Evolutionary conservation across 306 rosid species (phyloP).

Genomic region (Rosa persica): DNA sequence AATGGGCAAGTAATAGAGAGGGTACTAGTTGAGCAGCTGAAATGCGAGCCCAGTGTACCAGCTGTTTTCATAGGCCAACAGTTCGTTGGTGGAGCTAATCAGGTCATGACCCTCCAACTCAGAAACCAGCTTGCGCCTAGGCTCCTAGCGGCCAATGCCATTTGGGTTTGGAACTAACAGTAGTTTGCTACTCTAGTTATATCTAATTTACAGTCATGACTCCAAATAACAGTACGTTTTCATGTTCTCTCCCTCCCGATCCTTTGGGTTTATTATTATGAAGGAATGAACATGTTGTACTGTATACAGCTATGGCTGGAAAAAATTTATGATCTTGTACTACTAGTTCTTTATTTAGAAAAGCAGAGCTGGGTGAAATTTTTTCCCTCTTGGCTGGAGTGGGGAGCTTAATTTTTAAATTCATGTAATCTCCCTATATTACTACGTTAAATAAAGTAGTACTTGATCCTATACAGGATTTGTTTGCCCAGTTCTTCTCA

Average conservation of each 20-base stretch:
- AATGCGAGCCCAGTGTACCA: slow-evolving; percentile 62
- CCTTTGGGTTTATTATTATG: neutral
- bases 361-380: neutral
- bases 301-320: neutral
- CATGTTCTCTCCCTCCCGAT: neutral
- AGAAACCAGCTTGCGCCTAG: slow-evolving; percentile 50
- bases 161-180: slow-evolving; percentile 38
- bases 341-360: neutral
- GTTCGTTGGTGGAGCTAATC: slow-evolving; percentile 62
- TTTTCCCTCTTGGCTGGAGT: slow-evolving; percentile 1
- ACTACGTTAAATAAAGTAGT: slow-evolving; percentile 2
- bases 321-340: neutral
- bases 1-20: slow-evolving; percentile 53
- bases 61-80: slow-evolving; percentile 71
- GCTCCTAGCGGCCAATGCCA: slow-evolving; percentile 60
- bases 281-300: slow-evolving; percentile 2
- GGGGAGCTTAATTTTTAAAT: slow-evolving; percentile 1
- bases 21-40: slow-evolving; percentile 37
- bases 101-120: slow-evolving; percentile 55
- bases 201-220: neutral
- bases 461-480: neutral
- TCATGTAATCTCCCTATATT: slow-evolving; percentile 12
- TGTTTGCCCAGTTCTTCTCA: neutral
- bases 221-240: slow-evolving; percentile 12
- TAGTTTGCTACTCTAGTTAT: neutral